Evolutionary conservation across 208 protist species (phyloP).

Genomic region (Leptomonas seymouri): DNA sequence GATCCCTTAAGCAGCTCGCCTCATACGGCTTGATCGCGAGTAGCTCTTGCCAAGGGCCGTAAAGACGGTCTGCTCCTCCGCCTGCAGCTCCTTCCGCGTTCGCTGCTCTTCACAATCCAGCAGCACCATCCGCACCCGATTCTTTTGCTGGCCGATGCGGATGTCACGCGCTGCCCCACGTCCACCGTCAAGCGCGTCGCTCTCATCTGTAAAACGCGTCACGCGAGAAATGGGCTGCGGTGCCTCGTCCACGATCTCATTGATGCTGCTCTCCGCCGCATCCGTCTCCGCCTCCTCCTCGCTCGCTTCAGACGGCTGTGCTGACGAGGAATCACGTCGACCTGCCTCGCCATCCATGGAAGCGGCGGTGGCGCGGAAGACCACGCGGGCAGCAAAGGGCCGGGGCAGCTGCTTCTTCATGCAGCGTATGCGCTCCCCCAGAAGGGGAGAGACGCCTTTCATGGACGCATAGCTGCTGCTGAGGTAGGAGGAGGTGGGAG

Average conservation of each 20-base stretch:
- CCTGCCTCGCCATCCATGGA: not conserved
- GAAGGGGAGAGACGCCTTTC: constrained; percentile 9
- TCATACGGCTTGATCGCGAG: constrained; percentile 5
- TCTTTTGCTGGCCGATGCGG: constrained; percentile 9
- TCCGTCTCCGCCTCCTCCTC: constrained; percentile 9
- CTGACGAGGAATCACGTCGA: not conserved
- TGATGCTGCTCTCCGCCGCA: not conserved
- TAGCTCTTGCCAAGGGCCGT: constrained; percentile 7
- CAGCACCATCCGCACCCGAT: constrained; percentile 19
- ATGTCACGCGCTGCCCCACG: constrained; percentile 13
- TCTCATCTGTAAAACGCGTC: constrained; percentile 24
- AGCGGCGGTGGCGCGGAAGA: not conserved
- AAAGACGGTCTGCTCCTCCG: constrained; percentile 21
- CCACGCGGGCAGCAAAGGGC: not conserved
- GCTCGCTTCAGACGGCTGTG: not conserved
- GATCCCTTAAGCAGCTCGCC: too few relatives aligned
- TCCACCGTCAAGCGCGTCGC: constrained; percentile 18
- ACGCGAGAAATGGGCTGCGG: not conserved
- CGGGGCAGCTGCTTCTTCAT: constrained; percentile 15
- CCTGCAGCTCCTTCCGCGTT: constrained; percentile 2
- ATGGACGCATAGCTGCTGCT: not conserved
- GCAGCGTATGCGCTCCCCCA: constrained; percentile 1
- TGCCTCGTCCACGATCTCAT: constrained; percentile 3
- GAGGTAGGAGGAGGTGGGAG: not conserved
- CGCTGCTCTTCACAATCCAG: constrained; percentile 32